Evolutionary conservation across 2,329 filamentous ascomycete species (phyloP).

Genomic region (Fusarium compactum): DNA sequence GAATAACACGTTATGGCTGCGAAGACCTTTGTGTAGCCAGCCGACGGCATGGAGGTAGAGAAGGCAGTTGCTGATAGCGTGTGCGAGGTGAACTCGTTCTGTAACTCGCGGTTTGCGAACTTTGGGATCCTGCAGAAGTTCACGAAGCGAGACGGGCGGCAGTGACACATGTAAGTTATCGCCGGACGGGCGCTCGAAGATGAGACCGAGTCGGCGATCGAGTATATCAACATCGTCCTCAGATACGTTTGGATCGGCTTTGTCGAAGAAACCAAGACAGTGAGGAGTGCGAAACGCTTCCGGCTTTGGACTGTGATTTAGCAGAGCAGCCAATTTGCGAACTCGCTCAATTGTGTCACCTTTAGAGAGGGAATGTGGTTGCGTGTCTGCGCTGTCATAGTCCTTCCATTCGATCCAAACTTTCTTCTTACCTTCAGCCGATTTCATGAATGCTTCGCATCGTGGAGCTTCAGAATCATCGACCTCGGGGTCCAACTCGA

Average conservation of each 20-base stretch:
- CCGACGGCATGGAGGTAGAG: conserved; percentile 67
- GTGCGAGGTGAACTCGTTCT: conserved; percentile 63
- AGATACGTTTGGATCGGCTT: conserved; percentile 51
- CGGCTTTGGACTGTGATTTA: conserved; percentile 62
- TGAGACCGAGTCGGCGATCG: conserved; percentile 62
- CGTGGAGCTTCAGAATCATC: conserved; percentile 53
- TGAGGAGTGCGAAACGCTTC: conserved; percentile 63
- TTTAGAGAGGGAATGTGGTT: conserved; percentile 55
- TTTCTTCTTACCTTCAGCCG: conserved; percentile 52
- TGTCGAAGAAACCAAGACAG: conserved; percentile 65
- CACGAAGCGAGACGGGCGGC: conserved; percentile 60
- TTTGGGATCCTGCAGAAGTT: conserved; percentile 56
- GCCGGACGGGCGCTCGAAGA: conserved; percentile 63
- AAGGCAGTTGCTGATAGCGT: conserved; percentile 64
- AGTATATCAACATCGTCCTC: conserved; percentile 57
- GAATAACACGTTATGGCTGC: conserved; percentile 66
- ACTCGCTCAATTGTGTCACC: conserved; percentile 59
- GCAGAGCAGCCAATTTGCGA: conserved; percentile 60
- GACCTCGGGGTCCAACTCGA: conserved; percentile 50
- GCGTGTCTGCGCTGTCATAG: conserved; percentile 55
- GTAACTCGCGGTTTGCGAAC: conserved; percentile 62
- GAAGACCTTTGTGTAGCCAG: conserved; percentile 70
- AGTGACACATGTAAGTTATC: conserved; percentile 52
- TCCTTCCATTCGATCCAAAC: conserved; percentile 67
- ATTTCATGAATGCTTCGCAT: conserved; percentile 56